Evolutionary conservation across 2,329 filamentous ascomycete genomes (phyloP), one percentile per base, ranked within the genome.

Genomic region (Phaeoacremonium minimum): DNA sequence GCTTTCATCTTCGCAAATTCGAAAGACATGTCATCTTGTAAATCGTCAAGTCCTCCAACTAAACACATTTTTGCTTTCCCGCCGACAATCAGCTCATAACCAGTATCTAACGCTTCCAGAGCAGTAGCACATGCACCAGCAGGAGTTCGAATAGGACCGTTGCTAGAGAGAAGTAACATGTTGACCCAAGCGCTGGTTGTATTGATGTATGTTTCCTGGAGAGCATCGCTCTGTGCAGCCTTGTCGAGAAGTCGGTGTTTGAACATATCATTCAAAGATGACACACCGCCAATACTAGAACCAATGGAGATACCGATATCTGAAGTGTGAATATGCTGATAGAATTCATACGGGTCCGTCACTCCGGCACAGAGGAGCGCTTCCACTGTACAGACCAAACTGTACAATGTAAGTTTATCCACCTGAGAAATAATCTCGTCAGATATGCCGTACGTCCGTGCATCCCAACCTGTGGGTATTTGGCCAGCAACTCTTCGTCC

Each of bases 111-210:
- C 1, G 53, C 54, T 41, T 66, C 61, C 3, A 66, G 22, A 0
- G 50, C 47, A 1, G 61, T 66, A 0, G 62, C 61, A 19, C 60
- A 66, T 2, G 61, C 54, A 0, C 61, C 61, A 1, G 57, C 54
- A 3, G 61, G 60, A 0, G 62, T 59, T 5, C 45, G 46, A n/a
- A 54, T 62, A 1, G 62, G 58, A 0, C 62, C 63, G 1, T 53
- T 41, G 0, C 57, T 46, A 4, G 44, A 46, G n/a, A 61, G 46
- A n/a, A 65, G 49, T 9, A 66, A 54, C 61, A 66, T 65, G 33
- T 66, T 65, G n/a, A 60, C 40, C 61, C 61, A 65, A 1, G 62
- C 60, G 2, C 43, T 48, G 0, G 46, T 44, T 1, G 62, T 56
- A 43, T 62, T 64, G 26, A 56, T 30, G 39, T 58, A 64, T 0